phyloP scores from a whole-genome alignment of 257 asterid species.

The Haberlea rhodopensis region DNA sequence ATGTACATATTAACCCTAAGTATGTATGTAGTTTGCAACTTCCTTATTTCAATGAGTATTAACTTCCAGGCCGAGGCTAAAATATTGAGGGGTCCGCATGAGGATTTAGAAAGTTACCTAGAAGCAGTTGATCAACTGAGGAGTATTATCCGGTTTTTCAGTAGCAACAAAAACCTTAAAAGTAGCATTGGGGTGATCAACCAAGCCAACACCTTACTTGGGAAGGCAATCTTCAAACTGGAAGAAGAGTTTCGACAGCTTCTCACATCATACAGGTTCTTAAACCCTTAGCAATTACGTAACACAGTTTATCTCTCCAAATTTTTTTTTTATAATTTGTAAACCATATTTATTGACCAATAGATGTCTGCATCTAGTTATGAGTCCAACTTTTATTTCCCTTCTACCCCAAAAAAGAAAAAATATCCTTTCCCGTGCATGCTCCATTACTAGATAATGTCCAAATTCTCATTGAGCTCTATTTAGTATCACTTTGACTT shows the following conservation, averaged over 20 bases:
- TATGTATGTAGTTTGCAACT: not conserved
- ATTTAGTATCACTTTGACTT: not conserved
- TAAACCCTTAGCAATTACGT: constrained; percentile 16
- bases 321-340: not conserved
- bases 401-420: too few relatives aligned
- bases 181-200: constrained; percentile 63
- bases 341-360: not conserved
- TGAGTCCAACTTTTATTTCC: not conserved
- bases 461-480: not conserved
- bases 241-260: constrained; percentile 91
- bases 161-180: constrained; percentile 56
- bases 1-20: not conserved
- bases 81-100: constrained; percentile 91
- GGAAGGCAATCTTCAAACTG: constrained; percentile 63
- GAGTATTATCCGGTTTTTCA: constrained; percentile 54
- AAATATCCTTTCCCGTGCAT: not conserved
- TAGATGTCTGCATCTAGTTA: not conserved
- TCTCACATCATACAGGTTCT: constrained; percentile 69
- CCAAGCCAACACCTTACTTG: constrained; percentile 64
- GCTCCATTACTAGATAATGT: not conserved
- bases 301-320: not conserved
- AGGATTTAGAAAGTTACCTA: constrained; percentile 84
- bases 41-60: constrained; percentile 20
- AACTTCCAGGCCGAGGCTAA: constrained; percentile 87
- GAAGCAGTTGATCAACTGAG: constrained; percentile 85